These are phyloP conservation scores for Macrocystidia cucumis DNA, from an alignment of 1,284 basidiomycete species.

Conservation along the genomic window DNA sequence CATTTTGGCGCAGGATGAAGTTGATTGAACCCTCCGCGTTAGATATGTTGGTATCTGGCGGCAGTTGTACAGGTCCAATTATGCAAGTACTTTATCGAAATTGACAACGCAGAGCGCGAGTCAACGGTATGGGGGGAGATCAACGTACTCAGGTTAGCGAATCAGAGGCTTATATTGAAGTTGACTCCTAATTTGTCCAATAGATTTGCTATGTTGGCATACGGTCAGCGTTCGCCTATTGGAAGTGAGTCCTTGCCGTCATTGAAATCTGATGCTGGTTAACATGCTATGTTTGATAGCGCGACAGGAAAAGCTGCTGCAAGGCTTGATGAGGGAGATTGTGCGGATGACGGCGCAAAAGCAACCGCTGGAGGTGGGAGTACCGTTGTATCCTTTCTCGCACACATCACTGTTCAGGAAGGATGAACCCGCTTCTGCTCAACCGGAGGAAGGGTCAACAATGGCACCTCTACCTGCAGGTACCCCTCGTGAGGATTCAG, in stretches of 20 bases:
- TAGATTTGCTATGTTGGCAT: slow-evolving; percentile 75
- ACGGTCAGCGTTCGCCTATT: slow-evolving; percentile 71
- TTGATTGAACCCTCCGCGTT: slow-evolving; percentile 10
- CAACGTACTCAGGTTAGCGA: slow-evolving; percentile 60
- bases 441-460: slow-evolving; percentile 20
- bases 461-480: slow-evolving; percentile 32
- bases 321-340: slow-evolving; percentile 77
- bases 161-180: background rate
- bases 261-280: slow-evolving; percentile 10
- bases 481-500: slow-evolving; percentile 21
- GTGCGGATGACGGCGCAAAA: slow-evolving; percentile 74
- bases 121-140: slow-evolving; percentile 79
- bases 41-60: slow-evolving; percentile 86
- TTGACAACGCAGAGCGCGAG: slow-evolving; percentile 60
- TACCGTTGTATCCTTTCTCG: slow-evolving; percentile 75
- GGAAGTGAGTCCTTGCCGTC: slow-evolving; percentile 49
- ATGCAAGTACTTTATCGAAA: slow-evolving; percentile 78
- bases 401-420: slow-evolving; percentile 56
- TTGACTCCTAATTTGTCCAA: slow-evolving; percentile 10
- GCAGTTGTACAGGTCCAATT: slow-evolving; percentile 78
- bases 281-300: slow-evolving; percentile 35
- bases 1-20: slow-evolving; percentile 3
- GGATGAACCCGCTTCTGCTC: slow-evolving; percentile 21
- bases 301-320: slow-evolving; percentile 73
- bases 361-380: slow-evolving; percentile 65